Base-by-base conservation (phyloP, 331 rosid genomes). In the Malus hybrid region DNA sequence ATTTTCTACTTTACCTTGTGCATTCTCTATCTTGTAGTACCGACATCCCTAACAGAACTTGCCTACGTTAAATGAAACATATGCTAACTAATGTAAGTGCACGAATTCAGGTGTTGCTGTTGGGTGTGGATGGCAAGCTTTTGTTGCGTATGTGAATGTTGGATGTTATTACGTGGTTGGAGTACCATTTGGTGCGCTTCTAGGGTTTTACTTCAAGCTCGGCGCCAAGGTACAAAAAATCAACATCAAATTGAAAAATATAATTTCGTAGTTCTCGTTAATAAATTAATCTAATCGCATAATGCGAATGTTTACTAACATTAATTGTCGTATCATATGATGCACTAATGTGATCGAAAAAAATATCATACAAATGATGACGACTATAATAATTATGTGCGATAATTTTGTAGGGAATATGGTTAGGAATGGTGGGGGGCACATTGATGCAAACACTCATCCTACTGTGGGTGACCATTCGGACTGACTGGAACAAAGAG, bases 361-460 rank as follows among this genome's bases (percentile, higher is more conserved):
- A 39, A 39, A 1, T 39, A 39, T 39, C 46, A 39, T 39, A 2
- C 4, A 39, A 39, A 39, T 39, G 46, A 39, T 10, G 13, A 39
- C 0, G 5, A 39, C 46, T 39, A 39, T 39, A 39, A 39, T 1
- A 39, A 39, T 39, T 39, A 39, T 39, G 46, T 10, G 46, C 46
- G 46, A 39, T 39, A 9, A 32, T 32, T 44, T 29, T 36, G 46
- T 39, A 93, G 98, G 98, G 98, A 60, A 84, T 93, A 70, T 93
- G 97, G 97, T 24, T 86, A 69, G 98, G 98, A 64, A 90, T 93
- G 92, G 74, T 88, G 0, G 88, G 88, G 16, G 98, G 96, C 9
- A 91, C 93, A 0, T 2, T 72, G 4, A 77, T 87, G 76, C 97
- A 93, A 80, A 90, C 98, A 3, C 2, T 83, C 42, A 88, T 93